Base-by-base conservation (phyloP, 768 basidiomycete genomes). In the Tylopilus sp. region DNA sequence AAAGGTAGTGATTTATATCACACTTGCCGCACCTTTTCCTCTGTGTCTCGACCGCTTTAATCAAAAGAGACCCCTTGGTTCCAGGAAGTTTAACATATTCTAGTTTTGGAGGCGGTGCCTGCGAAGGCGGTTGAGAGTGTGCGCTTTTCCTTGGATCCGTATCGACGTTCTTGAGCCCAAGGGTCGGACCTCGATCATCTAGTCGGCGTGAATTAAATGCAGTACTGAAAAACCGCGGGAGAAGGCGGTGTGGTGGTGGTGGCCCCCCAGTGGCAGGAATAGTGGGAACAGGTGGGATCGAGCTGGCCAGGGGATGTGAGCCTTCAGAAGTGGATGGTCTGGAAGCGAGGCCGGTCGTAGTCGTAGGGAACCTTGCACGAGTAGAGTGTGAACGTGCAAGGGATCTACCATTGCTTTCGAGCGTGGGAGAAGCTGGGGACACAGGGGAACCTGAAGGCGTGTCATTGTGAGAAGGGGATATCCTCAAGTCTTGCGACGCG, bases 61-160 rank as follows among this genome's bases (percentile, higher is more conserved):
- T 80, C 65, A 90, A 72, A 17, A 93, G 63, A 10, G 92, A 84
- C 48, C 88, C 87, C 66, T 92, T 94, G 4, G 92, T 96, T 24
- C 92, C 88, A 3, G 93, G 92, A 11, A 96, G 78, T 71, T 96
- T 96, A 52, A 94, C 87, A 62, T 92, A 94, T 68, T 95, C 92
- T 34, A 95, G 71, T 67, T 93, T 92, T 1, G 90, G 89, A 11
- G 90, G 85, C 21, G 89, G 85, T 3, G 81, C 71, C 56, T 82
- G 84, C 4, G 76, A 69, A 9, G 76, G 62, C 3, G 70, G 48
- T 2, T 73, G 70, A 11, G 71, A 55, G 16, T 68, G 68, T 13
- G 68, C 54, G 28, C 67, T 69, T 55, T 69, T 76, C 45, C 66
- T 60, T 5, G 62, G 58, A n/a, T 84, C 82, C 22, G 62, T 50